Evolutionary conservation across 345 rosid species (phyloP), one percentile per base, ranked within the genome.

Genomic region (Bretschneidera sinensis): DNA sequence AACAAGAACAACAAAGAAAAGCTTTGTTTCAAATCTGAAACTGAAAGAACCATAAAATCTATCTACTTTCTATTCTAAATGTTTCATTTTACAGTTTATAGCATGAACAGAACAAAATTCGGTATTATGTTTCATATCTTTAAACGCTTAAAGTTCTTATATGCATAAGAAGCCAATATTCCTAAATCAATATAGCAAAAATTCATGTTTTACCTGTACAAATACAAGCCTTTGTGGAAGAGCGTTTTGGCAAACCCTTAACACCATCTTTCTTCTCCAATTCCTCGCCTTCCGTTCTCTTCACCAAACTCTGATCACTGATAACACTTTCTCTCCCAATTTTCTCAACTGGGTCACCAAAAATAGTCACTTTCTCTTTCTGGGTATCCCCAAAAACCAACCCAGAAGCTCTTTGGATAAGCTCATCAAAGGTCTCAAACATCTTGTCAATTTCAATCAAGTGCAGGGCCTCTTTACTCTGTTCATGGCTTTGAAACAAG

Each of bases 391-490:
- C 88, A 22, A 75, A 76, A 67, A 85, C 79, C 70, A 80, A 25
- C 57, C 39, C 23, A 18, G 84, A 77, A 58, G 84, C 83, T 66
- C 58, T 75, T 53, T 71, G 84, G 51, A 85, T 82, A 62, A 85
- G 65, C 62, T 60, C 81, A 76, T 76, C 85, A 21, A 85, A 79
- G 51, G 59, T 63, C 54, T 43, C 78, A 31, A 76, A 77, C 73
- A 78, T 56, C 76, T 68, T 47, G 56, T 85, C 84, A 55, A 60
- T 70, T 61, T 85, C 84, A 61, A 85, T 63, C 71, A 82, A 51
- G 67, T 66, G 34, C 63, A 64, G 56, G 8, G 88, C 91, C 59
- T 80, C 91, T 48, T 77, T 82, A 39, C 66, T 80, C 73, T 76
- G 88, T 51, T 79, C 79, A 45, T 60, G 79, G 77, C 78, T 62